Evolutionary conservation across 768 basidiomycete species (phyloP), one percentile per base, ranked within the genome.

Genomic region (Boletus subparvulus): DNA sequence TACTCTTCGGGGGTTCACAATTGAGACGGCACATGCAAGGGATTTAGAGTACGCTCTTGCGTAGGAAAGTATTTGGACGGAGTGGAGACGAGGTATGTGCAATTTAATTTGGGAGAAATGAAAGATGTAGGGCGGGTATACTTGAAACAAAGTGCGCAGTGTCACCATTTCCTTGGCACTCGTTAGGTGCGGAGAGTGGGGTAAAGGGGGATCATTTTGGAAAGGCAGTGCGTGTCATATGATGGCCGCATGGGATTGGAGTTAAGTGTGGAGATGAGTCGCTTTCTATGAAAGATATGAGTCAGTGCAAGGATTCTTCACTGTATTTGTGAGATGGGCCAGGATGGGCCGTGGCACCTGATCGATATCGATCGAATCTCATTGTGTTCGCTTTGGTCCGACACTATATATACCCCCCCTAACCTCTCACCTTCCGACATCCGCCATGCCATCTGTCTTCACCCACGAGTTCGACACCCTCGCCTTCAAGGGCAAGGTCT

Each of bases 401-500:
- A 52, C 40, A 46, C 49, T 54, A 67, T 67, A 66, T 66, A 69
- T 56, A 26, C 26, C 26, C 5, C n/a, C n/a, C n/a, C n/a, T n/a
- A n/a, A n/a, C n/a, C n/a, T n/a, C n/a, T n/a, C n/a, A n/a, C n/a
- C n/a, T n/a, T n/a, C n/a, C n/a, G n/a, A 39, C 54, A 19, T 44
- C 41, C 57, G 67, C 39, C 64, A 81, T 80, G 80, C 72, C 80
- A 9, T 49, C 68, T 40, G 69, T 70, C 21, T 83, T 78, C 72
- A 63, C 67, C 10, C 71, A 86, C 73, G 69, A 75, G 17, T 87
- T 86, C 61, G 70, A 85, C 46, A 80, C 79, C 9, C 74, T 74
- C 41, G 59, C 73, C 57, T 88, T 72, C 82, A 87, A 83, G 70
- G 85, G 84, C n/a, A 74, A 75, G 47, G 75, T 78, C 19, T 75